These are phyloP conservation scores for Quercus phellos DNA, from an alignment of 331 rosid species.

Conservation along the genomic window DNA sequence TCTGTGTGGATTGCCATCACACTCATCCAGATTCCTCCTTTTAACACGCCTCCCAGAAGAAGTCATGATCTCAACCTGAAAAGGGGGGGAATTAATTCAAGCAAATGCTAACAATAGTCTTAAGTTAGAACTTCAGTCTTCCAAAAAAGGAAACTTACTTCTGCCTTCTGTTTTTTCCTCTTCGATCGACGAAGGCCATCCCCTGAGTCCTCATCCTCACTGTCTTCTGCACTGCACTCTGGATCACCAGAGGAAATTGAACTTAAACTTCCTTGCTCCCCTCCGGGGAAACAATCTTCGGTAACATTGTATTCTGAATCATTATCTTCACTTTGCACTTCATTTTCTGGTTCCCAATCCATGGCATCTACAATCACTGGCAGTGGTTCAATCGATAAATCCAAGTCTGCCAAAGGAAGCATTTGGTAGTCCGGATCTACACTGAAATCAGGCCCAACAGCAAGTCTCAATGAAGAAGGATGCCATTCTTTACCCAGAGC, in stretches of 20 bases:
- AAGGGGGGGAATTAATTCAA: conserved; percentile 21
- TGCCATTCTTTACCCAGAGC: conserved; percentile 95
- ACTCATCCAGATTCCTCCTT: conserved; percentile 83
- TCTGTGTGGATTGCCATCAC: conserved; percentile 47
- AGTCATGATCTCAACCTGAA: conserved; percentile 76
- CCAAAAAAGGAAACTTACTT: conserved; percentile 47
- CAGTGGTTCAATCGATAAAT: conserved; percentile 60
- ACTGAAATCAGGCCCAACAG: conserved; percentile 92
- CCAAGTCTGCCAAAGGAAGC: conserved; percentile 89
- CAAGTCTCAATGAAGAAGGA: conserved; percentile 72
- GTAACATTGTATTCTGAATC: conserved; percentile 89
- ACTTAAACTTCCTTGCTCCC: conserved; percentile 71
- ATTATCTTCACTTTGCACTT: conserved; percentile 73
- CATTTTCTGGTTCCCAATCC: conserved; percentile 95
- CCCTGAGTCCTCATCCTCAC: conserved; percentile 52
- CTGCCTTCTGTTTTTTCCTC: conserved; percentile 72
- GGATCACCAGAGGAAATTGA: conserved; percentile 65
- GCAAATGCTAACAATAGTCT: conserved; percentile 6
- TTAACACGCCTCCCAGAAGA: conserved; percentile 98
- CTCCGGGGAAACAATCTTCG: conserved; percentile 66
- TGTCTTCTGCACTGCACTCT: conserved; percentile 69
- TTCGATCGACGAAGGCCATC: conserved; percentile 72
- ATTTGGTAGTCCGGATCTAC: conserved; percentile 81
- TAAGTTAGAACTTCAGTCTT: conserved; percentile 1
- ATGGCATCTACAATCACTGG: conserved; percentile 80